phyloP scores from a whole-genome alignment of 129 eudicot species.

The Flaveria sonorensis region DNA sequence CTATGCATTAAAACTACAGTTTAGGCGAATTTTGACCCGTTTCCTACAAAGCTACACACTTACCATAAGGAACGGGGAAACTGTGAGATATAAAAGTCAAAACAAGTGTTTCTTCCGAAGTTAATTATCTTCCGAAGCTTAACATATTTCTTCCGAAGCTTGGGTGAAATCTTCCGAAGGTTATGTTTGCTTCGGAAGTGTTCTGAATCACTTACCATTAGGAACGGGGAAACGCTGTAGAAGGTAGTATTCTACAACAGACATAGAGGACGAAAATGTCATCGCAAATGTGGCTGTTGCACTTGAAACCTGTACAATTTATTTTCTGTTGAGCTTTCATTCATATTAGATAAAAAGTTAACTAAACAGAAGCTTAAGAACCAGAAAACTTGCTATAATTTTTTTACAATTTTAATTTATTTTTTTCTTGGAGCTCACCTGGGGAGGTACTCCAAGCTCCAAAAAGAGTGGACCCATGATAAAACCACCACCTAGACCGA shows the following conservation, averaged over 20 bases:
- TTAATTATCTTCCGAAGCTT: no score
- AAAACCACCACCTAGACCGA: conserved; percentile 95
- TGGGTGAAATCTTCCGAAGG: no score
- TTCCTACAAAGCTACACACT: conserved; percentile 20
- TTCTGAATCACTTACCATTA: conserved; percentile 74
- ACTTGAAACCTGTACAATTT: conserved; percentile 79
- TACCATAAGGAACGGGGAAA: conserved; percentile 92
- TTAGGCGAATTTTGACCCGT: background rate
- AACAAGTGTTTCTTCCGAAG: no score
- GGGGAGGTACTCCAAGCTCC: conserved; percentile 97
- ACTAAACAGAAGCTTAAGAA: background rate
- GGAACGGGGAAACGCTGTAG: conserved; percentile 92
- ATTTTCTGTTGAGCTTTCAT: background rate
- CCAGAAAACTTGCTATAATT: background rate
- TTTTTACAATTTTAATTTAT: background rate
- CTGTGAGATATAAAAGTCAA: no score
- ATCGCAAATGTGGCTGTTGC: conserved; percentile 99
- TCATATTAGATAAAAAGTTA: background rate
- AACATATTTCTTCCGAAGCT: no score
- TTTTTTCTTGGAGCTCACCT: conserved; percentile 42
- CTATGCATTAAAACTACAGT: background rate
- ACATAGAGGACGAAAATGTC: conserved; percentile 97
- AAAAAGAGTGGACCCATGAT: conserved; percentile 92
- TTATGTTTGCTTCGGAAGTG: no score
- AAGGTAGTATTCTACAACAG: conserved; percentile 94